Evolutionary conservation across 768 basidiomycete species (phyloP).

Genomic region (Termitomyces sp.): DNA sequence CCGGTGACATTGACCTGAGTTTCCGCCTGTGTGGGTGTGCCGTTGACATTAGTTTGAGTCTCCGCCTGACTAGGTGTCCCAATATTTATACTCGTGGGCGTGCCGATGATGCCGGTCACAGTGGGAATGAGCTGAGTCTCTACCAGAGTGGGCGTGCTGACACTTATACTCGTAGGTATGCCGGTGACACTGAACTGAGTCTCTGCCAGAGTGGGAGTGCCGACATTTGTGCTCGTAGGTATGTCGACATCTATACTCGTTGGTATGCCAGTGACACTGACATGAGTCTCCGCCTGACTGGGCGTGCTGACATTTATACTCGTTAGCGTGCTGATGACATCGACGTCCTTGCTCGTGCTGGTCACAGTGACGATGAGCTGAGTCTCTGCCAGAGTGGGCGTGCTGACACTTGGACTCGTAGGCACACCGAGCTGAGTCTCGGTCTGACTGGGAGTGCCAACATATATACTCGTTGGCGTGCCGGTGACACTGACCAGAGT

Average conservation of each 20-base stretch:
- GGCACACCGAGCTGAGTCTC: neutral
- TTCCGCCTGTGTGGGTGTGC: neutral
- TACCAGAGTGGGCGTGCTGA: neutral
- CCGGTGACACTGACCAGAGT: neutral
- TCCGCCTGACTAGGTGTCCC: no score
- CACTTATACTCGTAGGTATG: neutral
- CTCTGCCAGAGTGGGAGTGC: no score
- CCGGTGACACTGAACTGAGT: neutral
- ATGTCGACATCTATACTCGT: no score
- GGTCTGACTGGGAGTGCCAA: neutral
- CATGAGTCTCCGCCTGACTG: neutral
- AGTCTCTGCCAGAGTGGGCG: neutral
- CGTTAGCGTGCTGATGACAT: neutral
- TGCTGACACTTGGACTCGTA: neutral
- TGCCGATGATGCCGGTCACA: no score
- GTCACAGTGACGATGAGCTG: neutral
- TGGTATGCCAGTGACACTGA: neutral
- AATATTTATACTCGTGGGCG: no score
- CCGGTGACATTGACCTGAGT: neutral
- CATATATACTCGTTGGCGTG: neutral
- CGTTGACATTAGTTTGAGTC: neutral
- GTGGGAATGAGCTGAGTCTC: neutral
- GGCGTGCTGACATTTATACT: neutral
- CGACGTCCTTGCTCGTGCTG: neutral
- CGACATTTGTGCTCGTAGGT: no score